Conservation (phyloP, 768 basidiomycete genomes). For the Pleurotus citrinopileatus region DNA sequence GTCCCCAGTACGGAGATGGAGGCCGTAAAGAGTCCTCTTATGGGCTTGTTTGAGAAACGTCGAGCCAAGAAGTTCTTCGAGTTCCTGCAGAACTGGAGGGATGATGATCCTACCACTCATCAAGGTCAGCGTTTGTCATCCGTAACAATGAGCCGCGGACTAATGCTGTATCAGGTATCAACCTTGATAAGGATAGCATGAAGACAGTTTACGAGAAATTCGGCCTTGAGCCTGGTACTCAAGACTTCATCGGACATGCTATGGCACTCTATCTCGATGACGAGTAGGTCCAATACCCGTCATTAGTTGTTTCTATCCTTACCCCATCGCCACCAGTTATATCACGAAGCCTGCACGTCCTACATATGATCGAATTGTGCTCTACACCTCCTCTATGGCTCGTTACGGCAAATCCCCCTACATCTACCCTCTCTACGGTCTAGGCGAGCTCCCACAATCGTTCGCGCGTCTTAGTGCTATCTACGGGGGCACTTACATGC, state of each 20-base stretch:
- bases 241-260: conserved; percentile 98
- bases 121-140: conserved; percentile 56
- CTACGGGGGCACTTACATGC: conserved; percentile 99
- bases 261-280: conserved; percentile 99
- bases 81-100: conserved; percentile 94
- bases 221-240: conserved; percentile 93
- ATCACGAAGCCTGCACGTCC: conserved; percentile 88
- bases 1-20: conserved; percentile 98
- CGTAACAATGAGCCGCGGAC: background rate
- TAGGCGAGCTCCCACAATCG: conserved; percentile 97
- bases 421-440: conserved; percentile 98
- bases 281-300: conserved; percentile 57
- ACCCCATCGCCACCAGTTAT: conserved; percentile 56
- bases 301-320: conserved; percentile 5
- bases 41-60: conserved; percentile 99
- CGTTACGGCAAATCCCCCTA: conserved; percentile 99
- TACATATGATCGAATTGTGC: conserved; percentile 90
- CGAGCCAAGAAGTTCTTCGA: conserved; percentile 98
- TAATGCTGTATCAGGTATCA: conserved; percentile 51
- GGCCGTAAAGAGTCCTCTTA: conserved; percentile 90
- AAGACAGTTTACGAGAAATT: conserved; percentile 95
- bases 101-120: conserved; percentile 93
- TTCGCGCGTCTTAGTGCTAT: conserved; percentile 98
- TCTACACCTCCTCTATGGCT: conserved; percentile 98
- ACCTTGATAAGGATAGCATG: conserved; percentile 92